phyloP scores from a whole-genome alignment of 305 asterid species.

The Fraxinus angustifolia region DNA sequence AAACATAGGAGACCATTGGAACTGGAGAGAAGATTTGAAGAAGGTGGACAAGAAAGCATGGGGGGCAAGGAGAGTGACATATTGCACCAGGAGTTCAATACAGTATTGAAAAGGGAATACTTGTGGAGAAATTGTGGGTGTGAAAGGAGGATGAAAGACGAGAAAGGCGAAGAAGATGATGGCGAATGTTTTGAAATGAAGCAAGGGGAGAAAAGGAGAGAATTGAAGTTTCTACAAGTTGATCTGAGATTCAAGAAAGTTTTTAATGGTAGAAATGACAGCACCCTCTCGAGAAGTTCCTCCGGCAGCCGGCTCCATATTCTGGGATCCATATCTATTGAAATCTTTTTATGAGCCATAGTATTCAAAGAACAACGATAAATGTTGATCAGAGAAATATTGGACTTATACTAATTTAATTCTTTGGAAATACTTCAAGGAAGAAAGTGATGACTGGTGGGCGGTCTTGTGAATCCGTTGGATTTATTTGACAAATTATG shows the following conservation, averaged over 20 bases:
- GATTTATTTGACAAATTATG: background rate
- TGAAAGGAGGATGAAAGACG: slow-evolving; percentile 64
- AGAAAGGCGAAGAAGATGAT: slow-evolving; percentile 32
- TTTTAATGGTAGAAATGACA: slow-evolving; percentile 59
- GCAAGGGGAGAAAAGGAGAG: slow-evolving; percentile 48
- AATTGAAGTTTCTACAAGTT: slow-evolving; percentile 61
- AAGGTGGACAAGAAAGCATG: slow-evolving; percentile 21
- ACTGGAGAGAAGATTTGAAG: slow-evolving; percentile 36
- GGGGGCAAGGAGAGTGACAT: slow-evolving; percentile 37
- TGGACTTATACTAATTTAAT: background rate
- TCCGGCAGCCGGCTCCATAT: slow-evolving; percentile 62
- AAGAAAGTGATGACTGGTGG: background rate
- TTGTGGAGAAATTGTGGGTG: slow-evolving; percentile 47
- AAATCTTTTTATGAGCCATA: background rate
- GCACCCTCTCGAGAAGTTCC: slow-evolving; percentile 51
- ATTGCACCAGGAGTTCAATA: slow-evolving; percentile 40
- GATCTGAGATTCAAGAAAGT: slow-evolving; percentile 49
- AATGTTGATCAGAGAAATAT: background rate
- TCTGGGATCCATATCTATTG: slow-evolving; percentile 43
- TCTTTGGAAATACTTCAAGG: background rate
- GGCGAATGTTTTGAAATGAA: slow-evolving; percentile 44
- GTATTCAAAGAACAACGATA: background rate
- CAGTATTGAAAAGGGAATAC: slow-evolving; percentile 49
- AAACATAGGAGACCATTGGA: slow-evolving; percentile 61
- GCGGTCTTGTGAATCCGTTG: background rate